Conservation (phyloP, 176 grass and related monocot genomes). For the Aegilops longissima region DNA sequence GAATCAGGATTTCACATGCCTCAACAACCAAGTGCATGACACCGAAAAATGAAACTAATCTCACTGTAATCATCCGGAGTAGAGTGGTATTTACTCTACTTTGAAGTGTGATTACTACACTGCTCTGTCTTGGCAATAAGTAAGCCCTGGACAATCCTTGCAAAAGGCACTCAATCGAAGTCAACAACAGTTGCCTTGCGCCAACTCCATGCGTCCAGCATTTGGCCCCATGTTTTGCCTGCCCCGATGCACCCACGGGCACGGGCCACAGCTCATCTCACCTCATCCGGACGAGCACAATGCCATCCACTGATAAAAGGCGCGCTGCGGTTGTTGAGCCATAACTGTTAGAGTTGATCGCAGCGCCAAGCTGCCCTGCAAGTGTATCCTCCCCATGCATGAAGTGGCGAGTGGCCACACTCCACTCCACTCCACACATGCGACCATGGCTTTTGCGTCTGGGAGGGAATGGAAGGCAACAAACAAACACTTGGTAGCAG, state of each 20-base stretch:
- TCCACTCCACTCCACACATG: too few relatives aligned
- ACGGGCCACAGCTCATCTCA: neutral
- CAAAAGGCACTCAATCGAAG: neutral
- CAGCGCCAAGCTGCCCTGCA: neutral
- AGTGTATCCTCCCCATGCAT: slow-evolving; percentile 3
- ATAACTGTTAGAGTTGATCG: slow-evolving; percentile 24
- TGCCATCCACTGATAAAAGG: slow-evolving; percentile 1
- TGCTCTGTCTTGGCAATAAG: too few relatives aligned
- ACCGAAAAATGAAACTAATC: too few relatives aligned
- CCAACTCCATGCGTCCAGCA: neutral
- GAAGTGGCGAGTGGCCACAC: neutral
- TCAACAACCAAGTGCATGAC: too few relatives aligned
- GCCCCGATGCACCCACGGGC: neutral
- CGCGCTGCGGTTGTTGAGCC: slow-evolving; percentile 35
- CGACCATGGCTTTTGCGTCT: neutral
- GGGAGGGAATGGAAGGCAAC: too few relatives aligned
- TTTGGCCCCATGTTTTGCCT: neutral
- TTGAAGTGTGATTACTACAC: too few relatives aligned
- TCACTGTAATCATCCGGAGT: too few relatives aligned
- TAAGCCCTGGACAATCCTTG: neutral
- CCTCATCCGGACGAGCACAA: neutral
- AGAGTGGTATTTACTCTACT: too few relatives aligned
- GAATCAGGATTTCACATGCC: too few relatives aligned
- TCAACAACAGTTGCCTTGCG: slow-evolving; percentile 8
- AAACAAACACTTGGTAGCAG: too few relatives aligned